phyloP scores from a whole-genome alignment of 495 filamentous ascomycete species.

The Aspergillus avenaceus region DNA sequence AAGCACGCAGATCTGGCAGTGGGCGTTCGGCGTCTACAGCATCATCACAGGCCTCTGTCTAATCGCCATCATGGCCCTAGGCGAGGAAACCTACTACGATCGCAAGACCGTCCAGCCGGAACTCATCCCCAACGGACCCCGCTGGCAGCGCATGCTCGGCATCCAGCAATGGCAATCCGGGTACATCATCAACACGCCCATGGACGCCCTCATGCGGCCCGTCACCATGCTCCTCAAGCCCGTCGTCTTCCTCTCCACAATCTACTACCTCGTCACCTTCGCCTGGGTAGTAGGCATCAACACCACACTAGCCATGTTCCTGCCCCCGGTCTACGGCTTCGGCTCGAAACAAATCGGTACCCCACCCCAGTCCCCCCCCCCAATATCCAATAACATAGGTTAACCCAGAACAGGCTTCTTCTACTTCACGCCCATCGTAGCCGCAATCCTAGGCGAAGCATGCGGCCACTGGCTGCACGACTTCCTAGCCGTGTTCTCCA shows the following conservation, averaged over 20 bases:
- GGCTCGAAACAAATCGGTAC: slow-evolving; percentile 47
- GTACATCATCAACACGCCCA: slow-evolving; percentile 35
- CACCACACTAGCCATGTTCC: slow-evolving; percentile 54
- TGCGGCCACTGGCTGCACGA: slow-evolving; percentile 61
- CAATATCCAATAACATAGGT: neutral
- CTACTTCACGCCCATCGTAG: slow-evolving; percentile 58
- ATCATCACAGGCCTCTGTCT: slow-evolving; percentile 45
- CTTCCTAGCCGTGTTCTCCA: slow-evolving; percentile 41
- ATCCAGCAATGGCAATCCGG: slow-evolving; percentile 37
- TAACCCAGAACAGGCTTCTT: slow-evolving; percentile 36
- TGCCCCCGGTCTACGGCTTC: slow-evolving; percentile 53
- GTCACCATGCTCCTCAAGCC: slow-evolving; percentile 47
- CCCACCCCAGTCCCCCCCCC: neutral
- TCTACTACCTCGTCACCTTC: slow-evolving; percentile 58
- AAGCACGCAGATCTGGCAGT: slow-evolving; percentile 44
- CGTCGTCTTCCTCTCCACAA: slow-evolving; percentile 40
- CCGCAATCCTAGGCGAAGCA: slow-evolving; percentile 48
- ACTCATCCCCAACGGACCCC: slow-evolving; percentile 35
- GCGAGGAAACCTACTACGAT: slow-evolving; percentile 60
- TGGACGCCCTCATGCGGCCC: slow-evolving; percentile 41
- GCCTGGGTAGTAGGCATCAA: slow-evolving; percentile 62
- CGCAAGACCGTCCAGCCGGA: slow-evolving; percentile 26
- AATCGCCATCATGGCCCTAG: slow-evolving; percentile 44
- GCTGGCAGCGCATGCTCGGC: slow-evolving; percentile 43
- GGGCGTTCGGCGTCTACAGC: slow-evolving; percentile 51